phyloP scores from a whole-genome alignment of 2,329 filamentous ascomycete genomes.

The Atkinsonella texensis region DNA sequence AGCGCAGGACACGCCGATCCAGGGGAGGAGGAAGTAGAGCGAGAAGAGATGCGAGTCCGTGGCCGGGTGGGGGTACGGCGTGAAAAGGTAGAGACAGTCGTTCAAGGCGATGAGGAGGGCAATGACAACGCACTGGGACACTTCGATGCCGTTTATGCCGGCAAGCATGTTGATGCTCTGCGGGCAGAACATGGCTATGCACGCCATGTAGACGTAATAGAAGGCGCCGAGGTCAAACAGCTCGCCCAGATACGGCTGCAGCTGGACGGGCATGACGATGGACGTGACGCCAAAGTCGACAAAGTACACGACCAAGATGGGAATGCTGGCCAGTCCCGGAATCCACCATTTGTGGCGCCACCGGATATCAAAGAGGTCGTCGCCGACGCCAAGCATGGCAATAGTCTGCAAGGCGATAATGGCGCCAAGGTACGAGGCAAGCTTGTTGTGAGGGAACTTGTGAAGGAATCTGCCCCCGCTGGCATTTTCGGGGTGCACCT shows the following conservation, averaged over 20 bases:
- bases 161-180: slow-evolving; percentile 99
- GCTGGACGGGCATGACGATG: slow-evolving; percentile 77
- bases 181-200: slow-evolving; percentile 91
- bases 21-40: slow-evolving; percentile 85
- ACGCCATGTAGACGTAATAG: slow-evolving; percentile 97
- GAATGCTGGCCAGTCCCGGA: slow-evolving; percentile 83
- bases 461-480: slow-evolving; percentile 64
- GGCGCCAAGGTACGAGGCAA: slow-evolving; percentile 89
- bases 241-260: slow-evolving; percentile 74
- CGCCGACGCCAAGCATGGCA: slow-evolving; percentile 81
- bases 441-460: slow-evolving; percentile 89
- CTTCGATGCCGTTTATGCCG: slow-evolving; percentile 97
- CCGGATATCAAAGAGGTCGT: slow-evolving; percentile 94
- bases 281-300: slow-evolving; percentile 97
- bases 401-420: slow-evolving; percentile 87
- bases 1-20: slow-evolving; percentile 82
- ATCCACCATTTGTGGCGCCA: slow-evolving; percentile 99
- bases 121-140: slow-evolving; percentile 85
- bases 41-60: slow-evolving; percentile 95
- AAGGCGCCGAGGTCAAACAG: slow-evolving; percentile 70
- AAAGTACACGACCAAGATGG: slow-evolving; percentile 92
- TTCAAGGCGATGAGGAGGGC: slow-evolving; percentile 74
- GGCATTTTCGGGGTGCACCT: slow-evolving; percentile 51
- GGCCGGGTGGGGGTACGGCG: slow-evolving; percentile 78
- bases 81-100: slow-evolving; percentile 76